Base-by-base conservation (phyloP, 371 early-diverging fungal species). In the Paramicrosporidium saccamoebae region DNA sequence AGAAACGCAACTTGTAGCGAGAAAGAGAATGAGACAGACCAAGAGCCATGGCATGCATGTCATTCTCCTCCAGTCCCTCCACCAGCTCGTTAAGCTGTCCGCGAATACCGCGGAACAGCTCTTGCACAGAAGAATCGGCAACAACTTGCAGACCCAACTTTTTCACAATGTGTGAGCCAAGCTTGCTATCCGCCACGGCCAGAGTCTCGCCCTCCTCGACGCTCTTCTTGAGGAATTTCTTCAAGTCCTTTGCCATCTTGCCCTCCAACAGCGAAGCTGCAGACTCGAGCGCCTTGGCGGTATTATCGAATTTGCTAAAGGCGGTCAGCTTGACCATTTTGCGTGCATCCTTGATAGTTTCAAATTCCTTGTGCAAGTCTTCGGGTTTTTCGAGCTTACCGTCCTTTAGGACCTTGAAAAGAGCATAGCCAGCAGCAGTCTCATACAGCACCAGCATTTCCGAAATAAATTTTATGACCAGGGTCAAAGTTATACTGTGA, bases 281-380 rank as follows among this genome's bases (percentile, higher is more conserved):
- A 10, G 84, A 81, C 23, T 74, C 57, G 41, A 94, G 53, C 12
- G 88, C 86, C 36, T 82, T 84, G 26, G 71, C 71, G 18, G 84
- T 88, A 58, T 79, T 81, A 40, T 77, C 81, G 39, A 88, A 94
- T 50, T 81, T 84, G 33, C 66, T 58, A 52, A 82, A 81, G 26
- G 77, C 75, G 42, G 74, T 55, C 29, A 90, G 57, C 58, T 84
- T 82, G 25, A 82, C 54, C 56, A 58, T 46, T 35, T 63, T 49
- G 41, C 68, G 67, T 27, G 77, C 74, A 16, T 46, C 46, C 32
- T 66, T 71, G 16, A 67, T 49, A 21, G 64, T 56, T 30, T 56
- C 54, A 40, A 75, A 74, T 27, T 57, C 55, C 45, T 62, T 59
- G 52, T 54, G 54, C 33, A 73, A 41, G 17, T 61, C 49, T 11